Evolutionary conservation across 2,329 filamentous ascomycete genomes (phyloP).

Genomic region (Graphiopsis chlorocephala): DNA sequence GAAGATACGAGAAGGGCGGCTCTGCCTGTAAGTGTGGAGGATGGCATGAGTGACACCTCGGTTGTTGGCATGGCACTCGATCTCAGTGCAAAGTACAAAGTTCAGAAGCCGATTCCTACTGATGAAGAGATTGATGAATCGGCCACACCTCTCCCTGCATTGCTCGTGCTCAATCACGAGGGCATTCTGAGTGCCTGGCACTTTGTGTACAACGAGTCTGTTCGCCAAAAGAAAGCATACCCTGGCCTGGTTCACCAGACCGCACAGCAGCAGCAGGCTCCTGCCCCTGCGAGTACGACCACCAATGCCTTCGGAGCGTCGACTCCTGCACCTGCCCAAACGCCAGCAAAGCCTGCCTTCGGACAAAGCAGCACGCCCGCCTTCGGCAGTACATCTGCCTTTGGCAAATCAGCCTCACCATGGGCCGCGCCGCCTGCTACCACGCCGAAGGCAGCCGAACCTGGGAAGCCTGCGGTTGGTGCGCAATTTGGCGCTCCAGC

Average conservation of each 20-base stretch:
- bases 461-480: slow-evolving; percentile 26
- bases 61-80: slow-evolving; percentile 80
- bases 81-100: slow-evolving; percentile 42
- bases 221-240: slow-evolving; percentile 71
- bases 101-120: slow-evolving; percentile 27
- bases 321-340: slow-evolving; percentile 1
- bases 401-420: slow-evolving; percentile 28
- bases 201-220: slow-evolving; percentile 84
- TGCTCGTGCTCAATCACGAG: slow-evolving; percentile 85
- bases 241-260: slow-evolving; percentile 59
- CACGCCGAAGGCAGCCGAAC: slow-evolving; percentile 8
- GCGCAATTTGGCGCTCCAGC: slow-evolving; percentile 14
- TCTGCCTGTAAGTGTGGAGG: slow-evolving; percentile 62
- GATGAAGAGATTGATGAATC: slow-evolving; percentile 78
- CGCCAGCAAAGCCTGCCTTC: slow-evolving; percentile 25
- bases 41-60: slow-evolving; percentile 66
- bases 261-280: slow-evolving; percentile 26
- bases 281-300: slow-evolving; percentile 18
- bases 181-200: slow-evolving; percentile 85
- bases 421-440: slow-evolving; percentile 27
- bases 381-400: slow-evolving; percentile 24
- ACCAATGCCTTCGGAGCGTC: slow-evolving; percentile 34
- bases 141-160: slow-evolving; percentile 73
- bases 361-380: slow-evolving; percentile 26
- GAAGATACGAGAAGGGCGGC: slow-evolving; percentile 74